These are phyloP conservation scores for Gentiana straminea DNA, from an alignment of 257 asterid genomes.

Conservation along the genomic window DNA sequence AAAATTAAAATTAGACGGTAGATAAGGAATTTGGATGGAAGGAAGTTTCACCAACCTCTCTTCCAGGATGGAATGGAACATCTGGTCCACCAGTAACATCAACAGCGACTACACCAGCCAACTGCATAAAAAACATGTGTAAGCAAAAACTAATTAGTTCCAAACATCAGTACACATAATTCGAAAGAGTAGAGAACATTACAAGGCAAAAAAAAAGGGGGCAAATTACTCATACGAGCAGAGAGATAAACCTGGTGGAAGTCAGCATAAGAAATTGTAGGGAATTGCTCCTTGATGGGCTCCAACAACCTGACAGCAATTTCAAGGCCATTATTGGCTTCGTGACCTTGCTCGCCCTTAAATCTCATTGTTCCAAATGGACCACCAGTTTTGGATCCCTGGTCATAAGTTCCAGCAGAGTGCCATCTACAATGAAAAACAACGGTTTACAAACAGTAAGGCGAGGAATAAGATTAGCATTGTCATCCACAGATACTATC, in stretches of 20 bases:
- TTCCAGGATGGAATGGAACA: slow-evolving; percentile 78
- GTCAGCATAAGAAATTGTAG: slow-evolving; percentile 54
- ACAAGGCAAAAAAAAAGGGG: not conserved
- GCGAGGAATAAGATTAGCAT: too few relatives aligned
- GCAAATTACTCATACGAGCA: not conserved
- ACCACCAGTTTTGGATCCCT: slow-evolving; percentile 59
- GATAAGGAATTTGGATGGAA: too few relatives aligned
- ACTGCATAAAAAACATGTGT: slow-evolving; percentile 19
- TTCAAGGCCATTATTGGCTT: slow-evolving; percentile 65
- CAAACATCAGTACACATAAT: not conserved
- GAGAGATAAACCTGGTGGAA: slow-evolving; percentile 46
- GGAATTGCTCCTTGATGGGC: slow-evolving; percentile 70
- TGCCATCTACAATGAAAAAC: slow-evolving; percentile 54
- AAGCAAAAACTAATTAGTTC: not conserved
- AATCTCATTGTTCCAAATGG: slow-evolving; percentile 87
- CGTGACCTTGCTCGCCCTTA: slow-evolving; percentile 52
- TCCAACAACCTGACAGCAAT: slow-evolving; percentile 58
- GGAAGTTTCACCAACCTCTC: slow-evolving; percentile 36
- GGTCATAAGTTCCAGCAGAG: slow-evolving; percentile 80
- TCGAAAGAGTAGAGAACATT: too few relatives aligned
- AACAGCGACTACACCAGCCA: slow-evolving; percentile 92
- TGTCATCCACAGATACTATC: too few relatives aligned
- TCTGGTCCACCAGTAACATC: slow-evolving; percentile 96
- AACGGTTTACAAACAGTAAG: too few relatives aligned
- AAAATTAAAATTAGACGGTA: too few relatives aligned